Conservation (phyloP, 129 eudicot genomes). For the Heracleum sosnowskyi region DNA sequence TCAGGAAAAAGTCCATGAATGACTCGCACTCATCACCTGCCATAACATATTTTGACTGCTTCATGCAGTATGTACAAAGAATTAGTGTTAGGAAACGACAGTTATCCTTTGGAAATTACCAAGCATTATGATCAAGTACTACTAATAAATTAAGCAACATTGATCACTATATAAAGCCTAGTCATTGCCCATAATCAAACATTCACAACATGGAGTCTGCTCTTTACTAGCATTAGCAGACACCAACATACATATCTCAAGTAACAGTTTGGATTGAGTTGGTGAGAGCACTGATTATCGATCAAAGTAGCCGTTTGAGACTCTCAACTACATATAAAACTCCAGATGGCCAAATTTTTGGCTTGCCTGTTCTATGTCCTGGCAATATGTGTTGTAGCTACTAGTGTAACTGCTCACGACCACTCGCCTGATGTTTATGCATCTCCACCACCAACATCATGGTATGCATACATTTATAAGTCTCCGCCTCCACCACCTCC, state of each 20-base stretch:
- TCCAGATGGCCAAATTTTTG: slow-evolving; percentile 2
- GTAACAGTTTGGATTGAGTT: no score
- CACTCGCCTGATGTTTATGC: neutral
- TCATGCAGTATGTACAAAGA: neutral
- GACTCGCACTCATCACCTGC: neutral
- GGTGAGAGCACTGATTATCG: no score
- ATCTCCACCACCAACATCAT: neutral
- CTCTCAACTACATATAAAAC: neutral
- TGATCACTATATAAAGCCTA: neutral
- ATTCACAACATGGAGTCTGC: neutral
- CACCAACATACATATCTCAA: neutral
- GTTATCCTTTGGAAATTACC: neutral
- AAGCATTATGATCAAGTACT: no score
- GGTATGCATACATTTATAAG: neutral
- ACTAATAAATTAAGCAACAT: neutral
- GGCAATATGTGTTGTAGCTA: neutral
- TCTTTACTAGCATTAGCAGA: no score
- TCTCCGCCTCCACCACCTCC: slow-evolving; percentile 9
- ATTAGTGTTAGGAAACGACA: neutral
- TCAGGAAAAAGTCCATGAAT: neutral
- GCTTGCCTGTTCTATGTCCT: neutral
- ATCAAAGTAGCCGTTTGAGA: neutral
- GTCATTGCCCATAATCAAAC: neutral
- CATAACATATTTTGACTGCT: neutral
- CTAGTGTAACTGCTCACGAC: neutral